Evolutionary conservation across 768 basidiomycete genomes (phyloP), one percentile per base, ranked within the genome.

Genomic region (Suillus bovinus): DNA sequence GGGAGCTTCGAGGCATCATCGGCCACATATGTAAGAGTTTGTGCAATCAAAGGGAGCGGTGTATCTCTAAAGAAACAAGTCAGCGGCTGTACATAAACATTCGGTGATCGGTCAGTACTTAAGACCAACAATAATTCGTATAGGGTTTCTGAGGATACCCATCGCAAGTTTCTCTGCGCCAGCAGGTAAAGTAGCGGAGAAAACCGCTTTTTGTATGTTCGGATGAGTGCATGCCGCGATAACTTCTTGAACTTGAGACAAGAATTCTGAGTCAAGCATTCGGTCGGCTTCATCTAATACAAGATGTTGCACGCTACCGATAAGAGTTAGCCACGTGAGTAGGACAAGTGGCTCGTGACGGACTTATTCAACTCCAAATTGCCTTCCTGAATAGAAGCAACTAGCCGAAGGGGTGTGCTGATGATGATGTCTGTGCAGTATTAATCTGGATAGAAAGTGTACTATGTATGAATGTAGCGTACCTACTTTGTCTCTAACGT

Each of bases 1-100:
- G 94, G 90, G 24, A 99, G 80, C 75, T 99, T 99, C n/a, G 95
- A 97, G 3, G 87, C 81, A 69, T 99, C 97, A 56, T 94, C 91
- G 24, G 93, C 91, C 59, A 96, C 94, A 72, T 97, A 99, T 22
- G 89, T 88, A 24, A 99, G 83, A 1, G 88, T 84, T 76, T 99
- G 97, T 1, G 85, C 73, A 42, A 99, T 95, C n/a, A 92, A 86
- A 3, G 93, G 89, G 0, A 96, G 86, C 0, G 97, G 96, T 0
- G 95, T 94, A 72, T 99, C 97, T 76, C 96, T 97, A 68, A 38
- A 44, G 44, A 38, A 36, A 5, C 3, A 27, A 2, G 47, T 76
- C 59, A 72, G 59, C 17, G 31, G 34, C 59, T 46, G n/a, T 55
- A 49, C 42, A 31, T 13, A 63, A 49, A 31, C 33, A 14, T 46